Percentiles rank a stretch among this genome's conserved stretches.
These are phyloP conservation scores for Allodekkera sacchari DNA, from an alignment of 805 yeast genomes.

Conservation along the genomic window DNA sequence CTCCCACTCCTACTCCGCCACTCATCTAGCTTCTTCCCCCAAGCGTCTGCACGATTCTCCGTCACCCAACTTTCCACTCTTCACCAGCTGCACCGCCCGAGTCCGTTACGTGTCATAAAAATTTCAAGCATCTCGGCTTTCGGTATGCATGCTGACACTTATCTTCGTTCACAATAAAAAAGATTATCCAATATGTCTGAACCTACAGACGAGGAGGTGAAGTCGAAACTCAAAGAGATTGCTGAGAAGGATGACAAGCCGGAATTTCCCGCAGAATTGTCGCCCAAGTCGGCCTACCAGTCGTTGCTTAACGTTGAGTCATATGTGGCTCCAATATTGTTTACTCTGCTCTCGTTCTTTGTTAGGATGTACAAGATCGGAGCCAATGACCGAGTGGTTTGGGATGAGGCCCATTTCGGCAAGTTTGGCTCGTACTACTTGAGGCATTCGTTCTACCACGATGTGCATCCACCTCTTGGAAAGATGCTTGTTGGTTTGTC, in stretches of 20 bases:
- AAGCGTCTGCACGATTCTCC: too few relatives aligned
- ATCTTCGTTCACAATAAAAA: too few relatives aligned
- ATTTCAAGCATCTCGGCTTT: too few relatives aligned
- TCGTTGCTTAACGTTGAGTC: constrained; percentile 18
- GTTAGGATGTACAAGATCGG: constrained; percentile 73
- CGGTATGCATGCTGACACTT: too few relatives aligned
- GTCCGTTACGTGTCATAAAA: too few relatives aligned
- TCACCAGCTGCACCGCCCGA: too few relatives aligned
- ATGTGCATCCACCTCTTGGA: constrained; percentile 84
- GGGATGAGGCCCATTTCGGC: constrained; percentile 98
- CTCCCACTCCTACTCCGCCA: too few relatives aligned
- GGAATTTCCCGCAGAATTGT: constrained; percentile 9
- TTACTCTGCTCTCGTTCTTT: constrained; percentile 63
- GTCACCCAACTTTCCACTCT: too few relatives aligned
- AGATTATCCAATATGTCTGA: too few relatives aligned
- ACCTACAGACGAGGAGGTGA: constrained; percentile 23
- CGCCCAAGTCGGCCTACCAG: constrained; percentile 7
- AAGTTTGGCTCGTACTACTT: constrained; percentile 77
- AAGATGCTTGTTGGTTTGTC: constrained; percentile 73
- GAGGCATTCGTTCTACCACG: constrained; percentile 74
- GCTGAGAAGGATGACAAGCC: constrained; percentile 13
- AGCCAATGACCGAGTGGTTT: constrained; percentile 67
- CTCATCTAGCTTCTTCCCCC: too few relatives aligned
- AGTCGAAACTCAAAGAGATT: constrained; percentile 21
- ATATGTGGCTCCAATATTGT: constrained; percentile 44